Percentiles rank a stretch among this genome's conserved stretches.
These are phyloP conservation scores for Eimeria tenella DNA, from an alignment of 169 alveolate genomes.

Conservation along the genomic window DNA sequence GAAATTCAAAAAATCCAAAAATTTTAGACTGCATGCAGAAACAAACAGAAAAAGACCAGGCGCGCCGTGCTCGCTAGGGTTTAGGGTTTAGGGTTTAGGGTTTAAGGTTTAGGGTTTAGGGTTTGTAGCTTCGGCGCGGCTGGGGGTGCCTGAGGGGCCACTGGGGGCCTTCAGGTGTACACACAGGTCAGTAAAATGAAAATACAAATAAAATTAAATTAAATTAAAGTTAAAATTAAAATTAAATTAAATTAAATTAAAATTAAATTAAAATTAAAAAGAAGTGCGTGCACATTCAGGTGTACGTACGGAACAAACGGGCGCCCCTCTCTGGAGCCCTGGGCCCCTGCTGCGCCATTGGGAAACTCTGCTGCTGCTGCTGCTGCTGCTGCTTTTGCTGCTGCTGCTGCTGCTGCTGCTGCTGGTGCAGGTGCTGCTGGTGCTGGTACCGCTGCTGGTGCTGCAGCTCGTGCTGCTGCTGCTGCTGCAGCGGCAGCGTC, in stretches of 20 bases:
- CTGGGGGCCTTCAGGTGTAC: too few relatives aligned
- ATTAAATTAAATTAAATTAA: background rate
- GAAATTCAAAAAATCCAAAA: too few relatives aligned
- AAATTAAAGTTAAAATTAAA: background rate
- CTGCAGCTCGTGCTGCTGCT: background rate
- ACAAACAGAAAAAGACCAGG: too few relatives aligned
- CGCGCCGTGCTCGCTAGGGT: too few relatives aligned
- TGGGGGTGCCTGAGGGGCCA: too few relatives aligned
- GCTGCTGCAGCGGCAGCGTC: slow-evolving; percentile 10
- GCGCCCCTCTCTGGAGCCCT: background rate
- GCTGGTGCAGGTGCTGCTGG: background rate
- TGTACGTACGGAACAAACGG: too few relatives aligned
- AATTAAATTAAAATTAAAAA: background rate
- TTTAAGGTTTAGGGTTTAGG: too few relatives aligned
- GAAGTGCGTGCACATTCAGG: background rate
- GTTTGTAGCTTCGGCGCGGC: too few relatives aligned
- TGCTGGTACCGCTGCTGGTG: background rate
- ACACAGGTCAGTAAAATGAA: too few relatives aligned
- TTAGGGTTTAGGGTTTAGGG: too few relatives aligned
- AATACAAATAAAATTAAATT: too few relatives aligned
- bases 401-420: slow-evolving; percentile 11
- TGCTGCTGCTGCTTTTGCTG: background rate
- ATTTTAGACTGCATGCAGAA: too few relatives aligned
- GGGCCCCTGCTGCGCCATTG: background rate
- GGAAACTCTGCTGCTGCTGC: background rate